Conservation (phyloP, 2,329 filamentous ascomycete species). For the Aspergillus felis region DNA sequence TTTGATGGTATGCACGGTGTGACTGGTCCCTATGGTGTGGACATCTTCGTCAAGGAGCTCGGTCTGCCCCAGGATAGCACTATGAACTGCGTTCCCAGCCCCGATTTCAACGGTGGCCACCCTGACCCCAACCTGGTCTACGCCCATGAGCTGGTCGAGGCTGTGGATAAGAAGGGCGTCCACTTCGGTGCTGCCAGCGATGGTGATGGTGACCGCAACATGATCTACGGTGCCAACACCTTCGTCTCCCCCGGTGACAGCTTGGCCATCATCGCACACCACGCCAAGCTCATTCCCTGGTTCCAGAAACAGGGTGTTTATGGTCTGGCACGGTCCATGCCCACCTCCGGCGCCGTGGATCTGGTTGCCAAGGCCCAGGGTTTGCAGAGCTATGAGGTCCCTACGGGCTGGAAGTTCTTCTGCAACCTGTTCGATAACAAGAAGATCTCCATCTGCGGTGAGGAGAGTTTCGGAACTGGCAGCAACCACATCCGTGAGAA, state of each 20-base stretch:
- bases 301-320: conserved; percentile 97
- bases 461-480: conserved; percentile 96
- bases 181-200: conserved; percentile 97
- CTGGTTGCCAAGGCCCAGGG: conserved; percentile 93
- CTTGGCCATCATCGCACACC: conserved; percentile 95
- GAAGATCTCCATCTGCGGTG: conserved; percentile 97
- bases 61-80: conserved; percentile 72
- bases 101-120: conserved; percentile 96
- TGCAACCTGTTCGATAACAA: conserved; percentile 90
- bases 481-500: conserved; percentile 99
- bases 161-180: conserved; percentile 83
- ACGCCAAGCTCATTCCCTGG: conserved; percentile 94
- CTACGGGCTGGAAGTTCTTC: conserved; percentile 99
- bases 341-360: conserved; percentile 91
- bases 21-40: conserved; percentile 89
- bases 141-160: conserved; percentile 88
- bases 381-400: conserved; percentile 89
- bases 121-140: conserved; percentile 98
- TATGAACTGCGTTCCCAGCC: conserved; percentile 87
- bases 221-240: conserved; percentile 96
- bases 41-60: conserved; percentile 92
- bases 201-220: conserved; percentile 97
- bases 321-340: conserved; percentile 94
- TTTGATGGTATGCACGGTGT: conserved; percentile 95
- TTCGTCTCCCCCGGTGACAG: conserved; percentile 98